These are phyloP conservation scores for Kodamaea fungicola DNA, from an alignment of 1,139 yeast genomes.

Conservation along the genomic window DNA sequence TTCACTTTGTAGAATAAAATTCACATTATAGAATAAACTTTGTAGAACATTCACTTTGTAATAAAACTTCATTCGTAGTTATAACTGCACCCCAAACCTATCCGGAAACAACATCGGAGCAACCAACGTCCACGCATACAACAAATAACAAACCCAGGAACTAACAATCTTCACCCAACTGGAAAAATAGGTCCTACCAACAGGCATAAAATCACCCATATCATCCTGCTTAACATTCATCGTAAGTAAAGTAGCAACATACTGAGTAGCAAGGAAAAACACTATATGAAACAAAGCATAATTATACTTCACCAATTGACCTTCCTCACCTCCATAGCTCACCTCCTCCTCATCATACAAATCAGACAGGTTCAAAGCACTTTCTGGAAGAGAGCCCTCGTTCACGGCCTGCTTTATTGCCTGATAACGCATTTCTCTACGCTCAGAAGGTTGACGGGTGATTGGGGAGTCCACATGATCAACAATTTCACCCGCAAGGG, in stretches of 20 bases:
- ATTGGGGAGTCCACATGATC: slow-evolving; percentile 18
- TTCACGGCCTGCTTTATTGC: slow-evolving; percentile 93
- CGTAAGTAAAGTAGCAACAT: slow-evolving; percentile 90
- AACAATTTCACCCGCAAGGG: slow-evolving; percentile 36
- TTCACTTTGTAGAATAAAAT: no score
- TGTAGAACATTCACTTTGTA: not conserved
- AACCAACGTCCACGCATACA: slow-evolving; percentile 86
- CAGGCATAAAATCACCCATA: slow-evolving; percentile 89
- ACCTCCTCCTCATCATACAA: slow-evolving; percentile 50
- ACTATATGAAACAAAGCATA: slow-evolving; percentile 86
- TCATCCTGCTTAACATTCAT: slow-evolving; percentile 86
- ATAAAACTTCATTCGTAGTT: not conserved
- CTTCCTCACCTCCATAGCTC: slow-evolving; percentile 55
- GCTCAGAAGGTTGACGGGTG: slow-evolving; percentile 52
- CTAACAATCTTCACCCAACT: slow-evolving; percentile 92
- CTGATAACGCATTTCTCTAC: slow-evolving; percentile 78
- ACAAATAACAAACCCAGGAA: slow-evolving; percentile 85
- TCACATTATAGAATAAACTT: no score
- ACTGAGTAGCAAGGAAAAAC: slow-evolving; percentile 93
- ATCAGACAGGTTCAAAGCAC: slow-evolving; percentile 77
- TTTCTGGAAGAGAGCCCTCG: slow-evolving; percentile 90
- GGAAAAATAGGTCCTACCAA: slow-evolving; percentile 93
- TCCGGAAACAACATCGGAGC: slow-evolving; percentile 94
- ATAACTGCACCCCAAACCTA: slow-evolving; percentile 50
- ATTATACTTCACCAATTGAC: slow-evolving; percentile 71